Conservation (phyloP, 2,329 filamentous ascomycete genomes). For the Ceratocystis cubensis region DNA sequence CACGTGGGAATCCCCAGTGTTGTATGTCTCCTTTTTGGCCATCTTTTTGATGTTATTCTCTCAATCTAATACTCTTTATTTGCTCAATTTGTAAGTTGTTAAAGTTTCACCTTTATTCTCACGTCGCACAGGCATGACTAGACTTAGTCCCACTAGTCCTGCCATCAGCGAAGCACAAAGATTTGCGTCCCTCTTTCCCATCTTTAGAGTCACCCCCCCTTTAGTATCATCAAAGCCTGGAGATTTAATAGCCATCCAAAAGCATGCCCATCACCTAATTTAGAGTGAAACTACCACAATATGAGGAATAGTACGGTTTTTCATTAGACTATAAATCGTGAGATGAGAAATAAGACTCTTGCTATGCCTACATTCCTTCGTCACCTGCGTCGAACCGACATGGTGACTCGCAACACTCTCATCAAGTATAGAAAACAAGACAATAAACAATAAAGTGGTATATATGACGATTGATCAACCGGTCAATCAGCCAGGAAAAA, state of each 20-base stretch:
- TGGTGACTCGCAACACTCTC: not conserved
- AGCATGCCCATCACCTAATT: too few relatives aligned
- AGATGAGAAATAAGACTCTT: not conserved
- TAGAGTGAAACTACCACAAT: not conserved
- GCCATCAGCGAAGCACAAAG: too few relatives aligned
- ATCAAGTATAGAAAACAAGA: conserved; percentile 3
- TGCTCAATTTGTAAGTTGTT: not conserved
- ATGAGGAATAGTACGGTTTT: not conserved
- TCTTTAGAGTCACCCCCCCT: too few relatives aligned
- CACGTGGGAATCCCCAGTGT: not conserved
- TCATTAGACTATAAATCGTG: not conserved
- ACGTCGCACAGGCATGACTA: too few relatives aligned
- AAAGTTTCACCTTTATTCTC: not conserved
- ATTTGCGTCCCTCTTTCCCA: too few relatives aligned
- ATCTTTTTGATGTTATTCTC: not conserved
- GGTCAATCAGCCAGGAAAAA: not conserved
- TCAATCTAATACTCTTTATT: not conserved
- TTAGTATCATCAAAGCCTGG: not conserved
- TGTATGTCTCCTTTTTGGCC: not conserved
- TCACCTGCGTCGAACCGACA: not conserved
- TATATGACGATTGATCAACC: not conserved
- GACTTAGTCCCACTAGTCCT: too few relatives aligned
- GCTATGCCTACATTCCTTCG: not conserved
- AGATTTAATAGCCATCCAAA: not conserved
- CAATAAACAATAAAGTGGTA: conserved; percentile 10